phyloP scores from a whole-genome alignment of 768 basidiomycete species.

The Tulasnella calospora region DNA sequence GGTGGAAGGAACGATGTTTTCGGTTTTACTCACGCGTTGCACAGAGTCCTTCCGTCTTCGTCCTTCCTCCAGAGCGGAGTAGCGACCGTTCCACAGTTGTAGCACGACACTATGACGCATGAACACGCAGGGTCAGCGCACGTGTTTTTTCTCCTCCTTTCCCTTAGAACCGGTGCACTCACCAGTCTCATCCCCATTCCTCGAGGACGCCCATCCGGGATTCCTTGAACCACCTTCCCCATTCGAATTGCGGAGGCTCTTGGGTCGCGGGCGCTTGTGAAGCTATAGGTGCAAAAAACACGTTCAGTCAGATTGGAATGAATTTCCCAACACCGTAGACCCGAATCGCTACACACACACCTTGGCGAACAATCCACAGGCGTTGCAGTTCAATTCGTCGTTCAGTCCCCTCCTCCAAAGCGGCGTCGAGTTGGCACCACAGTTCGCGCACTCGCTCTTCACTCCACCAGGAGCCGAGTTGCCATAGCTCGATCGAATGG shows the following conservation, averaged over 20 bases:
- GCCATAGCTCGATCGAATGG: slow-evolving; percentile 24
- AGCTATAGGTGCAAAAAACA: background rate
- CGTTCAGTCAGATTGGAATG: background rate
- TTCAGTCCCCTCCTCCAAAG: slow-evolving; percentile 82
- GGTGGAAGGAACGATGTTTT: slow-evolving; percentile 1
- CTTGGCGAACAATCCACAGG: slow-evolving; percentile 84
- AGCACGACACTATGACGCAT: slow-evolving; percentile 63
- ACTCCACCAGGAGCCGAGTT: slow-evolving; percentile 52
- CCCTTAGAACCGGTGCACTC: slow-evolving; percentile 19
- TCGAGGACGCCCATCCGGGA: slow-evolving; percentile 57
- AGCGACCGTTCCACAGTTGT: slow-evolving; percentile 84
- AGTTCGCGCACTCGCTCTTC: slow-evolving; percentile 84
- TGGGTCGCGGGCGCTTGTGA: slow-evolving; percentile 85
- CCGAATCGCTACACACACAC: slow-evolving; percentile 49
- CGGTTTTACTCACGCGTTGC: slow-evolving; percentile 66
- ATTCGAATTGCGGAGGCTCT: slow-evolving; percentile 75
- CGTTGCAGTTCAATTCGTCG: slow-evolving; percentile 82
- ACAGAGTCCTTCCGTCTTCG: slow-evolving; percentile 85
- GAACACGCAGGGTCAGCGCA: background rate
- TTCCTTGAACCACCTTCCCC: slow-evolving; percentile 54
- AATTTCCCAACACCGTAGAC: too few relatives aligned
- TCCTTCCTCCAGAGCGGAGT: slow-evolving; percentile 89
- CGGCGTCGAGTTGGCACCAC: slow-evolving; percentile 83
- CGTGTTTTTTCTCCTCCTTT: background rate
- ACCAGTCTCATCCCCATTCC: slow-evolving; percentile 66